These are phyloP conservation scores for Schwanniomyces vanrijiae DNA, from an alignment of 805 yeast genomes.

Conservation along the genomic window DNA sequence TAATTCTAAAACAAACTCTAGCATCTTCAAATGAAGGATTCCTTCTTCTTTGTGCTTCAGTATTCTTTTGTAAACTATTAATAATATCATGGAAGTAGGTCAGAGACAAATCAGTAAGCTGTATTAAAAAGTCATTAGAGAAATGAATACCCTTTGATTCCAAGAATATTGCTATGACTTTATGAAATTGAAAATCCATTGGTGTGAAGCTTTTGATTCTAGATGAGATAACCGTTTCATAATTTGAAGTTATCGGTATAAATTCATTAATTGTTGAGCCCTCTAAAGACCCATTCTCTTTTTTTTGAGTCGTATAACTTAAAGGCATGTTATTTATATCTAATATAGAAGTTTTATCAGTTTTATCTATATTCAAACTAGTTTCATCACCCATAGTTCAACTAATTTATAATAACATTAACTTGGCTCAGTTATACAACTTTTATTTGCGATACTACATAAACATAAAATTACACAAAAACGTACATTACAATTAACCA, in stretches of 20 bases:
- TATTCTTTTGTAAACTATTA: slow-evolving; percentile 45
- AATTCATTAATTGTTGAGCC: not conserved
- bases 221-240: not conserved
- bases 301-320: not conserved
- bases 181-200: slow-evolving; percentile 28
- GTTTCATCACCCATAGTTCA: not conserved
- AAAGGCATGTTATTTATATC: not conserved
- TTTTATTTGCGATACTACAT: not conserved
- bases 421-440: slow-evolving; percentile 2
- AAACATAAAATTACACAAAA: not conserved
- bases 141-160: slow-evolving; percentile 18
- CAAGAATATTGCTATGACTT: slow-evolving; percentile 25
- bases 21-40: slow-evolving; percentile 55
- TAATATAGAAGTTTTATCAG: not conserved
- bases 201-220: slow-evolving; percentile 9
- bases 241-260: not conserved
- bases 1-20: slow-evolving; percentile 42
- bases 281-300: not conserved
- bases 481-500: not conserved
- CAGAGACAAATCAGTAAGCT: slow-evolving; percentile 26
- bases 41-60: slow-evolving; percentile 61
- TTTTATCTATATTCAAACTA: not conserved
- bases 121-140: slow-evolving; percentile 28
- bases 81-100: slow-evolving; percentile 37
- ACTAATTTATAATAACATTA: not conserved